Conservation (phyloP, 2,329 filamentous ascomycete species). For the Fusarium poae region DNA sequence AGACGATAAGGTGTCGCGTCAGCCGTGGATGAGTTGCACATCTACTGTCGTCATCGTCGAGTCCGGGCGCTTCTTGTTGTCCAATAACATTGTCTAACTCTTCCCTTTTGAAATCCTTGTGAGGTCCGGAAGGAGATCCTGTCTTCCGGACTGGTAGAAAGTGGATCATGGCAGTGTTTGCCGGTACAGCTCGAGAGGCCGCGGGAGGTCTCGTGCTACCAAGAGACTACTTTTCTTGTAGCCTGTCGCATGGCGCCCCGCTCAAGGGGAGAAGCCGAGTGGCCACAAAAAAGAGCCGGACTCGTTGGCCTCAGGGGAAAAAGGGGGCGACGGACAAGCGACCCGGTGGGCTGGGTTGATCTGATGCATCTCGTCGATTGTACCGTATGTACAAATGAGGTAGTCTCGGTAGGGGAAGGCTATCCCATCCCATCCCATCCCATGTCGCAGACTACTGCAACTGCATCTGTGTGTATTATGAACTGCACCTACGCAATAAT, state of each 20-base stretch:
- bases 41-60: conserved; percentile 46
- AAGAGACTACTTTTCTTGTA: conserved; percentile 42
- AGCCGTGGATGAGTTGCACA: conserved; percentile 43
- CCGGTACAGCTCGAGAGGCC: conserved; percentile 39
- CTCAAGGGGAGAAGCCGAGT: conserved; percentile 50
- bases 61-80: conserved; percentile 34
- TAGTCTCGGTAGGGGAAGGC: conserved; percentile 34
- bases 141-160: conserved; percentile 43
- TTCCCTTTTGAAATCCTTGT: conserved; percentile 35
- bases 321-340: conserved; percentile 48
- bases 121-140: conserved; percentile 43
- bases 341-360: conserved; percentile 51
- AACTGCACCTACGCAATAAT: conserved; percentile 36
- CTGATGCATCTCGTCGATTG: conserved; percentile 48
- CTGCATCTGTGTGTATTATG: conserved; percentile 2
- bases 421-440: conserved; percentile 16
- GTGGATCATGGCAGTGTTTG: conserved; percentile 42
- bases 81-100: conserved; percentile 38
- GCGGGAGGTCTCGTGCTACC: conserved; percentile 43
- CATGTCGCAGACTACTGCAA: conserved; percentile 30
- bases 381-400: conserved; percentile 34
- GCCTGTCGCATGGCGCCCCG: conserved; percentile 50
- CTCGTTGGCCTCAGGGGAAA: conserved; percentile 47
- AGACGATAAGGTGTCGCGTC: conserved; percentile 40
- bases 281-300: conserved; percentile 34